Conservation (phyloP, 306 rosid genomes). For the Fagus crenata region DNA sequence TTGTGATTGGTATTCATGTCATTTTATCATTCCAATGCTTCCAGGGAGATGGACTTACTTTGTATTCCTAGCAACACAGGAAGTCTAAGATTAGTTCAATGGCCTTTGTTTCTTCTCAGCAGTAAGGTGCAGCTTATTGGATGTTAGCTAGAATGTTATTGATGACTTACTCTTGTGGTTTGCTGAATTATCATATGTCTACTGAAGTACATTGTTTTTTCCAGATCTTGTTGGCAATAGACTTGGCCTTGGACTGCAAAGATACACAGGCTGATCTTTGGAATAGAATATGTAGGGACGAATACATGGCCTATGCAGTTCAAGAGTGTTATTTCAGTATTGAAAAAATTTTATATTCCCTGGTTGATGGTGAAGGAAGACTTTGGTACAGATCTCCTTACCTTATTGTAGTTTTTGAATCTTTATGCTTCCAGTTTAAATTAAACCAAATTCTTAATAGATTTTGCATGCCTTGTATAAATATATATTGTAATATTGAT, state of each 20-base stretch:
- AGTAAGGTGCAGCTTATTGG: constrained; percentile 64
- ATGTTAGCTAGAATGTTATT: constrained; percentile 19
- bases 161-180: constrained; percentile 1
- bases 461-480: neutral
- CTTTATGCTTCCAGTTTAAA: constrained; percentile 10
- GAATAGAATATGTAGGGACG: constrained; percentile 83
- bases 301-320: constrained; percentile 96
- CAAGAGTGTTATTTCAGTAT: constrained; percentile 78
- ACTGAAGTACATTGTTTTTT: constrained; percentile 17
- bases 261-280: constrained; percentile 85
- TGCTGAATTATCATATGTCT: constrained; percentile 12
- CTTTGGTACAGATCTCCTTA: constrained; percentile 63
- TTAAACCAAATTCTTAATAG: neutral
- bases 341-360: constrained; percentile 76
- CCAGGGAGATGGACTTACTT: constrained; percentile 93
- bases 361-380: constrained; percentile 83
- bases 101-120: constrained; percentile 98
- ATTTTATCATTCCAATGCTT: constrained; percentile 25
- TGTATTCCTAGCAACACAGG: constrained; percentile 89
- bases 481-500: constrained; percentile 6
- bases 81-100: constrained; percentile 84
- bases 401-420: constrained; percentile 12
- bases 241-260: constrained; percentile 91
- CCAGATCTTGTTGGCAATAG: constrained; percentile 88
- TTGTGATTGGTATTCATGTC: constrained; percentile 17